phyloP scores from a whole-genome alignment of 2,329 filamentous ascomycete genomes.

The Reticulascus tulasneorum region DNA sequence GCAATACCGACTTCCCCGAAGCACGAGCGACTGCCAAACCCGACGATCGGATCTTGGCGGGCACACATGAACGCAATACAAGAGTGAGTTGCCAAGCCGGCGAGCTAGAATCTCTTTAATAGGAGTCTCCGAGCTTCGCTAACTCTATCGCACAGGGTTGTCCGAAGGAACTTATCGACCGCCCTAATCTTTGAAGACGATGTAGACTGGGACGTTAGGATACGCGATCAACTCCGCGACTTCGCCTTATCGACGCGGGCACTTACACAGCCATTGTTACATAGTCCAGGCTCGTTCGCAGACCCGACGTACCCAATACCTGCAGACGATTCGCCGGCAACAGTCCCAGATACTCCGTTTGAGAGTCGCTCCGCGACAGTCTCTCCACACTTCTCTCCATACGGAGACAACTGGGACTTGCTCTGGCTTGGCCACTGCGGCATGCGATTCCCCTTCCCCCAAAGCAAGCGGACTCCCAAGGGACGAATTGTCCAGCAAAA shows the following conservation, averaged over 20 bases:
- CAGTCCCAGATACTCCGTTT: slow-evolving; percentile 16
- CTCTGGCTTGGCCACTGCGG: slow-evolving; percentile 49
- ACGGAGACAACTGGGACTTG: slow-evolving; percentile 49
- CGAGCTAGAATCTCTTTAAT: neutral
- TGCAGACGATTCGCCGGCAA: slow-evolving; percentile 1
- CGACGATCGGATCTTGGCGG: slow-evolving; percentile 30
- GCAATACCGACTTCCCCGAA: slow-evolving; percentile 28
- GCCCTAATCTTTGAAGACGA: slow-evolving; percentile 55
- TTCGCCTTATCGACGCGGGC: slow-evolving; percentile 33
- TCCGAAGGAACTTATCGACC: slow-evolving; percentile 39
- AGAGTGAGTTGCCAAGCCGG: slow-evolving; percentile 18
- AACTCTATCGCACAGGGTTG: slow-evolving; percentile 25
- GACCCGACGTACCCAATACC: slow-evolving; percentile 20
- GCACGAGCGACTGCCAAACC: slow-evolving; percentile 22
- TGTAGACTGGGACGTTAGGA: slow-evolving; percentile 51
- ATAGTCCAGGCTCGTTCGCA: slow-evolving; percentile 14
- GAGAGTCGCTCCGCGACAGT: slow-evolving; percentile 14
- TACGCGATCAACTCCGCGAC: slow-evolving; percentile 42
- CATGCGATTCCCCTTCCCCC: slow-evolving; percentile 23
- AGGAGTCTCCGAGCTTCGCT: too few species aligned
- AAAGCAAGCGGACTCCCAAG: slow-evolving; percentile 18
- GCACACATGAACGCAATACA: slow-evolving; percentile 34
- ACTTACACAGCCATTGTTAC: slow-evolving; percentile 26
- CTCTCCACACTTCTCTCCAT: slow-evolving; percentile 30
- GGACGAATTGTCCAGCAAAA: slow-evolving; percentile 25